Base-by-base conservation (phyloP, 1,284 basidiomycete genomes). In the Moniliella sp. region DNA sequence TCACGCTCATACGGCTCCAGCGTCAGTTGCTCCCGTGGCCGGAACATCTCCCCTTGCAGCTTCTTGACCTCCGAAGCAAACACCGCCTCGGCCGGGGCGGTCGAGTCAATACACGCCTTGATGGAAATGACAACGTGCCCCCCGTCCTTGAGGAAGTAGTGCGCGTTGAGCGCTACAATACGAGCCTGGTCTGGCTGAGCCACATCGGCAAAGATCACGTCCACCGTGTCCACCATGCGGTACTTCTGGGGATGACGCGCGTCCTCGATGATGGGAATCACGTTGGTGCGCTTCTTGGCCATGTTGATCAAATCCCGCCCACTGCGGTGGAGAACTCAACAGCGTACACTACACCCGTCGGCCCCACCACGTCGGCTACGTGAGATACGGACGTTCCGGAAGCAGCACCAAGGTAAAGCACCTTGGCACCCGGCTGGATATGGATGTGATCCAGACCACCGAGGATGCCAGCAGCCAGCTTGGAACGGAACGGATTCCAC, bases 71-170 rank as follows among this genome's bases (percentile, higher is more conserved):
- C 83, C 33, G 70, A 67, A 2, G 80, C 77, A 53, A 94, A 97
- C 25, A 94, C 79, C 15, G 75, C 76, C 46, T 84, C 82, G 10
- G 88, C 76, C 2, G 80, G 73, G 3, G 73, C 73, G 16, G 86
- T 93, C 32, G 83, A 94, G 65, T 99, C 91, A 64, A 99, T 80
- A 70, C 88, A 97, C 61, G 88, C 91, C 69, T 99, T 99, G 74
- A 99, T 91, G 36, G 86, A 94, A 54, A 99, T 86, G 52, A 99
- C 74, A 46, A 75, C 70, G 56, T 91, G 80, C 3, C 91, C 88
- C 27, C 72, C 74, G 63, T 91, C 77, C 66, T 91, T 93, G 45
- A 97, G 70, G 75, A 97, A 97, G 62, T 78, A 76, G 52, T 93
- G 77, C 1, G 88, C 80, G 65, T 97, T 97, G 61, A 77, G 71